These are phyloP conservation scores for Aureobasidium sp. DNA, from an alignment of 2,329 filamentous ascomycete species.

Conservation along the genomic window DNA sequence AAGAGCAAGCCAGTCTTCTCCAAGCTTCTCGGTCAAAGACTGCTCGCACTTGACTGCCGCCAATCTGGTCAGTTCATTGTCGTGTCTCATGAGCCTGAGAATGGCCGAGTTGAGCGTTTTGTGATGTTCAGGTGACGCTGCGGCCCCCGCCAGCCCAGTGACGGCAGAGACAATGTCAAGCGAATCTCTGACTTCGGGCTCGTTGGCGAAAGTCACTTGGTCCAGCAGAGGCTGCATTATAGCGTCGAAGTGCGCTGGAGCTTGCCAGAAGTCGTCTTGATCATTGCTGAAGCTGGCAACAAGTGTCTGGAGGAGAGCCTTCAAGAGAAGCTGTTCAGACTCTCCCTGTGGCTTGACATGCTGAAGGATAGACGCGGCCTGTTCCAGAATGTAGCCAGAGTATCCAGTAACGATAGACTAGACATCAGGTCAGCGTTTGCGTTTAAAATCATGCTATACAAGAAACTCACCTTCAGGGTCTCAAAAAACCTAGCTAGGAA, in stretches of 20 bases:
- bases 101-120: constrained; percentile 77
- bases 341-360: constrained; percentile 34
- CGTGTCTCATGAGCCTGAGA: constrained; percentile 68
- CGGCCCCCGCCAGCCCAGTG: constrained; percentile 69
- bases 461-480: constrained; percentile 52
- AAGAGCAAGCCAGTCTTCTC: constrained; percentile 88
- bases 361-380: constrained; percentile 56
- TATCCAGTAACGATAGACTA: constrained; percentile 86
- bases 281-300: constrained; percentile 75
- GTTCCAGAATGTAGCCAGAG: constrained; percentile 73
- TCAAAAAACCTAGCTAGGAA: constrained; percentile 76
- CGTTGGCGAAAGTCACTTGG: constrained; percentile 42
- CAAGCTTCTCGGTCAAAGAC: constrained; percentile 53
- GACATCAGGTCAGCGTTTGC: not conserved
- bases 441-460: no score
- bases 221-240: constrained; percentile 62
- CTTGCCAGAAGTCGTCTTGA: constrained; percentile 92
- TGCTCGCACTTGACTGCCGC: constrained; percentile 78
- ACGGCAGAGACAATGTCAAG: constrained; percentile 62
- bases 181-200: constrained; percentile 20
- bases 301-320: constrained; percentile 62
- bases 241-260: constrained; percentile 72
- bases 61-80: constrained; percentile 63
- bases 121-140: constrained; percentile 80
- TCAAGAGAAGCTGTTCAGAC: constrained; percentile 55